phyloP scores from a whole-genome alignment of 352 stramenopile genomes.

The Albugo candida region DNA sequence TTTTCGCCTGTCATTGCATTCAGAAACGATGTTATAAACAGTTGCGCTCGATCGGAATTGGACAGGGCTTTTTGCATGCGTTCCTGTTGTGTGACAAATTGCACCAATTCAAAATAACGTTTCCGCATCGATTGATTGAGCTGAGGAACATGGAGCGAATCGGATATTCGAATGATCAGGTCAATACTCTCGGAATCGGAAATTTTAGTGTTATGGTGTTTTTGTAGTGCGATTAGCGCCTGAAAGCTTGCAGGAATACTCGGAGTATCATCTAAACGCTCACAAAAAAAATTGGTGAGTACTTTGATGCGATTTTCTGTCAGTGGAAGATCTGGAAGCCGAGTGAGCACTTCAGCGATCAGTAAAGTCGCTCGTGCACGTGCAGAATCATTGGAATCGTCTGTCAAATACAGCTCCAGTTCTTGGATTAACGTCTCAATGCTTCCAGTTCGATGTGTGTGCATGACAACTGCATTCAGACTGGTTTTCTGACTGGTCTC shows the following conservation, averaged over 20 bases:
- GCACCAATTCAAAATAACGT: constrained; percentile 65
- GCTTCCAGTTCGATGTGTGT: constrained; percentile 52
- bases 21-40: constrained; percentile 59
- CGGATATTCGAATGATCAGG: constrained; percentile 43
- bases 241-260: constrained; percentile 63
- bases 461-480: constrained; percentile 78
- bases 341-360: constrained; percentile 74
- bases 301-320: constrained; percentile 41
- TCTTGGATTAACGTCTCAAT: constrained; percentile 68
- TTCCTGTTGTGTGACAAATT: constrained; percentile 39
- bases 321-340: constrained; percentile 71
- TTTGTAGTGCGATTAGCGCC: constrained; percentile 49
- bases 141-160: constrained; percentile 51
- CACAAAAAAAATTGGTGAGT: constrained; percentile 69
- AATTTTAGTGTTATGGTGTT: constrained; percentile 43
- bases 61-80: constrained; percentile 30
- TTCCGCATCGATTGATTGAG: constrained; percentile 74
- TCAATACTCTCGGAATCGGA: constrained; percentile 21
- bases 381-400: constrained; percentile 52
- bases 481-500: constrained; percentile 66
- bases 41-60: constrained; percentile 17
- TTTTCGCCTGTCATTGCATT: constrained; percentile 80
- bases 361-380: constrained; percentile 62
- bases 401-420: constrained; percentile 44
- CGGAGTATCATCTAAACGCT: constrained; percentile 65